Conservation (phyloP, 2,329 filamentous ascomycete species). For the Hypomyces perniciosus region DNA sequence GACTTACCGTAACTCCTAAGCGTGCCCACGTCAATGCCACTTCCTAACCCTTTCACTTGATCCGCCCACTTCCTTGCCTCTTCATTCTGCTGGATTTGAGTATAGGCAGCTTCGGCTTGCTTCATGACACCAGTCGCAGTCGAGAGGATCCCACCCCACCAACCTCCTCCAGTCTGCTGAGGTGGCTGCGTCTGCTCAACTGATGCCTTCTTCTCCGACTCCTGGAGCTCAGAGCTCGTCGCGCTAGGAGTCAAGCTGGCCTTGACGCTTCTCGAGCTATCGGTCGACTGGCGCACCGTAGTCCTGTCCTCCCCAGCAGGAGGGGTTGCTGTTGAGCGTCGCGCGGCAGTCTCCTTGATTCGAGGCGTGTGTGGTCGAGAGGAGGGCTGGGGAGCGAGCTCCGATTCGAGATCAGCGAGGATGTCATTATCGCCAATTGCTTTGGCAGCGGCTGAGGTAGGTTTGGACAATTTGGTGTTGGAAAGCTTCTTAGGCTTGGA, state of each 20-base stretch:
- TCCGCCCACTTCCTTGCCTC: conserved; percentile 96
- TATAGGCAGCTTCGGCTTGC: conserved; percentile 86
- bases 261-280: conserved; percentile 67
- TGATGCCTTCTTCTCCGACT: conserved; percentile 47
- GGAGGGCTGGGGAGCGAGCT: conserved; percentile 65
- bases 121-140: conserved; percentile 83
- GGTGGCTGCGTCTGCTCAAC: conserved; percentile 34
- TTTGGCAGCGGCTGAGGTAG: conserved; percentile 45
- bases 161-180: conserved; percentile 56
- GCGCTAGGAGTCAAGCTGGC: conserved; percentile 65
- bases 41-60: conserved; percentile 65
- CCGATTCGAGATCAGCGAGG: conserved; percentile 73
- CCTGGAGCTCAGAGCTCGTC: conserved; percentile 56
- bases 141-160: conserved; percentile 83
- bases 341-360: conserved; percentile 46
- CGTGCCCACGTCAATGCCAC: conserved; percentile 62
- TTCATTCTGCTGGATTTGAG: conserved; percentile 92
- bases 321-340: conserved; percentile 43
- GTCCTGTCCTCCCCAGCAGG: conserved; percentile 60
- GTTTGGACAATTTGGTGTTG: conserved; percentile 37
- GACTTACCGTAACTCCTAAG: conserved; percentile 46
- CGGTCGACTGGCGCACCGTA: conserved; percentile 63
- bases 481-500: conserved; percentile 43
- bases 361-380: conserved; percentile 81
- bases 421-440: conserved; percentile 61